Evolutionary conservation across 2,329 filamentous ascomycete genomes (phyloP).

Genomic region (Phaeosphaeria sp.): DNA sequence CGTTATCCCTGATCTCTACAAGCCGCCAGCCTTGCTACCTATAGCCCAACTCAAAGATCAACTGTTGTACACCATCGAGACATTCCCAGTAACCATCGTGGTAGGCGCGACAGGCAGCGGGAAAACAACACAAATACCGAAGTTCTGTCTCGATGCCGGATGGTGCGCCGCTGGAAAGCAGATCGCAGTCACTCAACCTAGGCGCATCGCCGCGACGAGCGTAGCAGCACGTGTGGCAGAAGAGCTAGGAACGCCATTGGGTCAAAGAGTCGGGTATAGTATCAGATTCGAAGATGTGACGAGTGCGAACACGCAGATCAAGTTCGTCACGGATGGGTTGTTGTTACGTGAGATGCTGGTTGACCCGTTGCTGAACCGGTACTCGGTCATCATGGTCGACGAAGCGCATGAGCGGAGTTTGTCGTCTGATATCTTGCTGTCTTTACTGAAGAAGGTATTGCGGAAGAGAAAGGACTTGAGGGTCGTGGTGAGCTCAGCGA

Average conservation of each 20-base stretch:
- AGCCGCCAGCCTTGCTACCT: slow-evolving; percentile 81
- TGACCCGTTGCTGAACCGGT: slow-evolving; percentile 87
- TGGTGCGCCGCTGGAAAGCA: slow-evolving; percentile 86
- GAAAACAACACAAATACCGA: slow-evolving; percentile 91
- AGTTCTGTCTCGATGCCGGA: slow-evolving; percentile 85
- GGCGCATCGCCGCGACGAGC: slow-evolving; percentile 22
- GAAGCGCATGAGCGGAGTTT: slow-evolving; percentile 95
- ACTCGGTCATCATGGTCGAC: slow-evolving; percentile 97
- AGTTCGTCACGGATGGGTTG: slow-evolving; percentile 93
- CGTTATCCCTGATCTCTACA: slow-evolving; percentile 83
- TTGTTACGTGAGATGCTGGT: slow-evolving; percentile 91
- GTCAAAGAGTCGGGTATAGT: slow-evolving; percentile 87
- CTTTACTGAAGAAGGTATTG: slow-evolving; percentile 87
- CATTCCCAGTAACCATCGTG: slow-evolving; percentile 82
- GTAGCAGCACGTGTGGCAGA: slow-evolving; percentile 69
- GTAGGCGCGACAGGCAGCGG: slow-evolving; percentile 88
- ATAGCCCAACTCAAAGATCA: slow-evolving; percentile 83
- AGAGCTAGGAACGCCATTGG: slow-evolving; percentile 83
- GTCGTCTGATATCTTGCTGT: slow-evolving; percentile 89
- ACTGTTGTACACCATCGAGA: slow-evolving; percentile 87
- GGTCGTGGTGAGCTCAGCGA: slow-evolving; percentile 92
- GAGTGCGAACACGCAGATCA: slow-evolving; percentile 83
- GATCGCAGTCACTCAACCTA: slow-evolving; percentile 80
- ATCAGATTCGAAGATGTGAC: slow-evolving; percentile 93
- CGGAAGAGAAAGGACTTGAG: slow-evolving; percentile 81